Evolutionary conservation across 768 basidiomycete species (phyloP).

Genomic region (Naganishia randhawae): DNA sequence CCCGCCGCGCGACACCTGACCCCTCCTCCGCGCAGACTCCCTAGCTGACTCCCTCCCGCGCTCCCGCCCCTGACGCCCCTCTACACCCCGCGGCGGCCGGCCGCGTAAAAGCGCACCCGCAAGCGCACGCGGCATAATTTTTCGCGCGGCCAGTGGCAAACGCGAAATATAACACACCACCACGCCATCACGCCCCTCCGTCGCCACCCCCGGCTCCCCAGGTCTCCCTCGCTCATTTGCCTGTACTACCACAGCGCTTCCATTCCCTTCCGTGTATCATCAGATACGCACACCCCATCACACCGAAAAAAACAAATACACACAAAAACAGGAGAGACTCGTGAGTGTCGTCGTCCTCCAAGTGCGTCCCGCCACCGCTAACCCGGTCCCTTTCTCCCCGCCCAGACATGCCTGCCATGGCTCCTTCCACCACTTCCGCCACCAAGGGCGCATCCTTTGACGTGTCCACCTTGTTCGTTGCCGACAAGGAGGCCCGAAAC

Average conservation of each 20-base stretch:
- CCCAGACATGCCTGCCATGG: slow-evolving; percentile 69
- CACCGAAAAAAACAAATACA: not conserved
- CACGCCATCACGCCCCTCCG: not conserved
- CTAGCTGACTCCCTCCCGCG: too few species aligned
- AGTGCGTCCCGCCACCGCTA: not conserved
- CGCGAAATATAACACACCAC: not conserved
- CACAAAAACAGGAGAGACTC: not conserved
- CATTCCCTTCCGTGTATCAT: not conserved
- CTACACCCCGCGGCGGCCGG: too few species aligned
- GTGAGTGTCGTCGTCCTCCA: not conserved
- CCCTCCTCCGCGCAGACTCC: too few species aligned
- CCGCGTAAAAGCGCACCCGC: too few species aligned
- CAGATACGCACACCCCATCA: slow-evolving; percentile 11
- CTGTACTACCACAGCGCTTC: not conserved
- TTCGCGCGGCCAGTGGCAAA: not conserved
- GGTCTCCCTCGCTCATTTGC: not conserved
- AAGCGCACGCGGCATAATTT: too few species aligned
- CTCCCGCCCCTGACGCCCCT: too few species aligned
- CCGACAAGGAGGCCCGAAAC: slow-evolving; percentile 78
- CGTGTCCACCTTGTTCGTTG: slow-evolving; percentile 69
- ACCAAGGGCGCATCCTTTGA: slow-evolving; percentile 55
- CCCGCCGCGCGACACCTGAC: too few species aligned
- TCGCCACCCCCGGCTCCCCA: not conserved
- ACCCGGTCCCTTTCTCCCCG: not conserved
- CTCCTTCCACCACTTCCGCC: slow-evolving; percentile 65